phyloP scores from a whole-genome alignment of 805 yeast species.

The Saturnispora mendoncae region DNA sequence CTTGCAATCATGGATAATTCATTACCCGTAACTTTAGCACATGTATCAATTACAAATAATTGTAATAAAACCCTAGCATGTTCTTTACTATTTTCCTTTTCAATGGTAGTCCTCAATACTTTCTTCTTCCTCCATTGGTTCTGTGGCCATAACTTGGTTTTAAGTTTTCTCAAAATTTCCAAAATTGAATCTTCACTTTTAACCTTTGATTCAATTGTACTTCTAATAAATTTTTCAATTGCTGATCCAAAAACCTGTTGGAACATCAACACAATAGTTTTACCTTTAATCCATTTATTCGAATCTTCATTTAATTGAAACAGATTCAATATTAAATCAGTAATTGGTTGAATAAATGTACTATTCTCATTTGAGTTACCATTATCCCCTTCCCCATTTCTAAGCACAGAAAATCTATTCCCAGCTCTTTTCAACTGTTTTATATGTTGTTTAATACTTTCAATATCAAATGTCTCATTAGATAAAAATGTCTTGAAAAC shows the following conservation, averaged over 20 bases:
- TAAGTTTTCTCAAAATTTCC: constrained; percentile 28
- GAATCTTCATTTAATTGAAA: constrained; percentile 49
- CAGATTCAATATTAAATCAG: constrained; percentile 61
- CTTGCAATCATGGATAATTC: constrained; percentile 58
- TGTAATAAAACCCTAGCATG: constrained; percentile 52
- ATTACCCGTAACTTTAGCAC: constrained; percentile 67
- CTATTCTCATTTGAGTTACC: neutral
- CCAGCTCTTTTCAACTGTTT: constrained; percentile 44
- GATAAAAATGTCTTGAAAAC: constrained; percentile 73
- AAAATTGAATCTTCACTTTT: constrained; percentile 39
- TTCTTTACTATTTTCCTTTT: constrained; percentile 42
- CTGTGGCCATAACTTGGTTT: constrained; percentile 40
- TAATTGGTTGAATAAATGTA: constrained; percentile 71
- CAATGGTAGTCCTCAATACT: constrained; percentile 37
- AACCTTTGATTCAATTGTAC: constrained; percentile 30
- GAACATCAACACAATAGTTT: constrained; percentile 69
- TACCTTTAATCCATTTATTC: constrained; percentile 74
- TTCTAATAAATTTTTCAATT: constrained; percentile 55
- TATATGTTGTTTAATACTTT: constrained; percentile 1
- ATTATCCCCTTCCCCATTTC: neutral
- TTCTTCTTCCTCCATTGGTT: constrained; percentile 42
- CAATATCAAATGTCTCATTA: constrained; percentile 45
- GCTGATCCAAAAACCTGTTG: constrained; percentile 87
- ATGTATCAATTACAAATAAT: constrained; percentile 50
- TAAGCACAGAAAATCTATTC: constrained; percentile 10